A percentile compares a stretch with the other conserved stretches of the same genome.
Evolutionary conservation across 1,284 basidiomycete genomes (phyloP).

Genomic region (Quambalaria eucalypti): DNA sequence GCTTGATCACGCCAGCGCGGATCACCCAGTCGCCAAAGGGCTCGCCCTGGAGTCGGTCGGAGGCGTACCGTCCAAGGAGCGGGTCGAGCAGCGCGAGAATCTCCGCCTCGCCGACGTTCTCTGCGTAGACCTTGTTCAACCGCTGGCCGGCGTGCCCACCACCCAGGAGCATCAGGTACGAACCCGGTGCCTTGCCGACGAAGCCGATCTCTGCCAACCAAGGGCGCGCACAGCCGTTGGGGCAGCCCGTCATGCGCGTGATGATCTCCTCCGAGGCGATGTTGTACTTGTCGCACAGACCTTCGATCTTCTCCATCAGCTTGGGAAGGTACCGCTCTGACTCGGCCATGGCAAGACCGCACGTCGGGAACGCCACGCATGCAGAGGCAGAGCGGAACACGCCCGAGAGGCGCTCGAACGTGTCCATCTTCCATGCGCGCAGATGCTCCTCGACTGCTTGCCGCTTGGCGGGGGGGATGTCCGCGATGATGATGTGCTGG

Average conservation of each 20-base stretch:
- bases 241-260: slow-evolving; percentile 71
- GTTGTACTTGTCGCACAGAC: slow-evolving; percentile 84
- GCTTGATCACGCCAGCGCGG: slow-evolving; percentile 39
- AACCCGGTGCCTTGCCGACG: slow-evolving; percentile 88
- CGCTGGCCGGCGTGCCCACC: slow-evolving; percentile 89
- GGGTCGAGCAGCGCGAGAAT: slow-evolving; percentile 79
- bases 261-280: slow-evolving; percentile 86
- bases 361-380: slow-evolving; percentile 97
- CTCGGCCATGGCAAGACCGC: slow-evolving; percentile 84
- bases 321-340: slow-evolving; percentile 89
- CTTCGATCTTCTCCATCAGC: slow-evolving; percentile 88
- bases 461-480: slow-evolving; percentile 57
- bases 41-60: slow-evolving; percentile 80
- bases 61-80: slow-evolving; percentile 87
- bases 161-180: slow-evolving; percentile 89
- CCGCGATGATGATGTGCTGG: slow-evolving; percentile 85
- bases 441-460: slow-evolving; percentile 73
- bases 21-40: slow-evolving; percentile 93
- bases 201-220: slow-evolving; percentile 92
- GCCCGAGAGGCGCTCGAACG: slow-evolving; percentile 51
- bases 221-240: slow-evolving; percentile 56
- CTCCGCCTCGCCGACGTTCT: slow-evolving; percentile 85
- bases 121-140: slow-evolving; percentile 82
- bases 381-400: slow-evolving; percentile 45
- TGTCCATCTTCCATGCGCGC: slow-evolving; percentile 79